These are phyloP conservation scores for Aristolochia californica DNA, from an alignment of 164 flowering plant genomes.

Conservation along the genomic window DNA sequence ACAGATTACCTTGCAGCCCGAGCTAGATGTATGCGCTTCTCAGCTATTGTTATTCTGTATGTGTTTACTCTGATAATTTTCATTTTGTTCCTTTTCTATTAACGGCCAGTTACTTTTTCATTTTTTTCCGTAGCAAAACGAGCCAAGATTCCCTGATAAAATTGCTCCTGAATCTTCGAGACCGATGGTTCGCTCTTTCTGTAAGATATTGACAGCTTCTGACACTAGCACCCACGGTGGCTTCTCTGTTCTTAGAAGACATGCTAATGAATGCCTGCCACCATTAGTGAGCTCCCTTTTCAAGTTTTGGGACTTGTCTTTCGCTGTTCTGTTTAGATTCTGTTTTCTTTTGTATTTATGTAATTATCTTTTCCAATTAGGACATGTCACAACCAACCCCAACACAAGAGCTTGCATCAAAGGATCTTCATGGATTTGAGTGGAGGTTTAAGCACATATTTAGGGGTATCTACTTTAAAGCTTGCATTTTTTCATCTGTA, in stretches of 20 bases:
- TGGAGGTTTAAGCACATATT: conserved; percentile 87
- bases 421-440: conserved; percentile 75
- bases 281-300: conserved; percentile 40
- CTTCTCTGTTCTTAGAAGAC: conserved; percentile 84
- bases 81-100: neutral
- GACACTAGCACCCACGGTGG: conserved; percentile 99
- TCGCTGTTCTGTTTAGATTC: neutral
- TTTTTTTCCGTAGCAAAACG: conserved; percentile 34
- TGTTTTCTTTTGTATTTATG: neutral
- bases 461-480: conserved; percentile 38
- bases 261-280: conserved; percentile 89
- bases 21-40: conserved; percentile 41
- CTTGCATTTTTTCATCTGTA: neutral
- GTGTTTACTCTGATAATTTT: neutral
- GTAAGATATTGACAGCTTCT: conserved; percentile 86
- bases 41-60: neutral
- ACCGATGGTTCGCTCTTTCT: conserved; percentile 53
- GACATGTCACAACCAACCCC: conserved; percentile 66
- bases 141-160: conserved; percentile 52
- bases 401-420: conserved; percentile 69
- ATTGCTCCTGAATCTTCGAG: conserved; percentile 30
- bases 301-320: neutral
- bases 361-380: conserved; percentile 16
- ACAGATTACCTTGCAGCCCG: conserved; percentile 66
- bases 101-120: neutral